Evolutionary conservation across 2,329 filamentous ascomycete species (phyloP).

Genomic region (Zopfia rhizophila): DNA sequence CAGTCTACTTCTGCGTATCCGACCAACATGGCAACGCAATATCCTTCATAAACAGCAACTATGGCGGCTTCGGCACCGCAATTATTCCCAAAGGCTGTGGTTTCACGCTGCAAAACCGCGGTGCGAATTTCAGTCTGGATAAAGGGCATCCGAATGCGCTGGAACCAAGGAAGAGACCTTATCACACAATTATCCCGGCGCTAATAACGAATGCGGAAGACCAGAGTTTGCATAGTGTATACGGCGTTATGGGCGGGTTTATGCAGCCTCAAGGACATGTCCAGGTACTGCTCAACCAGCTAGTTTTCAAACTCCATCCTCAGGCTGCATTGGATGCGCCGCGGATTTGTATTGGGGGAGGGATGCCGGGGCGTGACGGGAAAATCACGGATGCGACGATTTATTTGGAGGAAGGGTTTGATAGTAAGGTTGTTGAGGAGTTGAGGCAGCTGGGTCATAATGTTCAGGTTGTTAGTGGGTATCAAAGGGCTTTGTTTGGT

Average conservation of each 20-base stretch:
- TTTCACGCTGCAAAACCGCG: slow-evolving; percentile 94
- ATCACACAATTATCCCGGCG: slow-evolving; percentile 97
- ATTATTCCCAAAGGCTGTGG: slow-evolving; percentile 89
- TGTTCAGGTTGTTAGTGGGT: slow-evolving; percentile 74
- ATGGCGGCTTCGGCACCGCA: slow-evolving; percentile 84
- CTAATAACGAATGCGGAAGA: slow-evolving; percentile 83
- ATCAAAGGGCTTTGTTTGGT: slow-evolving; percentile 77
- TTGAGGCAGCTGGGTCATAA: slow-evolving; percentile 77
- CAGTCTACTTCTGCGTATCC: slow-evolving; percentile 90
- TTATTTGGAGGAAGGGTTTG: slow-evolving; percentile 85
- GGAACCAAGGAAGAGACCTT: slow-evolving; percentile 85
- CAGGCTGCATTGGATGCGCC: slow-evolving; percentile 92
- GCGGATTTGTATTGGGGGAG: slow-evolving; percentile 85
- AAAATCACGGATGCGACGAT: slow-evolving; percentile 72
- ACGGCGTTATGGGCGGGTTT: slow-evolving; percentile 97
- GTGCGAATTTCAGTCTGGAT: slow-evolving; percentile 82
- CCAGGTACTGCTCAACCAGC: slow-evolving; percentile 89
- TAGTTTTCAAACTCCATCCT: slow-evolving; percentile 81
- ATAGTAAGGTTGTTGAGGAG: slow-evolving; percentile 72
- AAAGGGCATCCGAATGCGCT: slow-evolving; percentile 80
- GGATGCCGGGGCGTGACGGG: slow-evolving; percentile 69
- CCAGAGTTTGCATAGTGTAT: slow-evolving; percentile 81
- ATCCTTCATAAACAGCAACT: slow-evolving; percentile 97
- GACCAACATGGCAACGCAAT: slow-evolving; percentile 88
- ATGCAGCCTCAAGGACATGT: slow-evolving; percentile 99